Evolutionary conservation across 768 basidiomycete species (phyloP).

Genomic region (Podaxis sp.): DNA sequence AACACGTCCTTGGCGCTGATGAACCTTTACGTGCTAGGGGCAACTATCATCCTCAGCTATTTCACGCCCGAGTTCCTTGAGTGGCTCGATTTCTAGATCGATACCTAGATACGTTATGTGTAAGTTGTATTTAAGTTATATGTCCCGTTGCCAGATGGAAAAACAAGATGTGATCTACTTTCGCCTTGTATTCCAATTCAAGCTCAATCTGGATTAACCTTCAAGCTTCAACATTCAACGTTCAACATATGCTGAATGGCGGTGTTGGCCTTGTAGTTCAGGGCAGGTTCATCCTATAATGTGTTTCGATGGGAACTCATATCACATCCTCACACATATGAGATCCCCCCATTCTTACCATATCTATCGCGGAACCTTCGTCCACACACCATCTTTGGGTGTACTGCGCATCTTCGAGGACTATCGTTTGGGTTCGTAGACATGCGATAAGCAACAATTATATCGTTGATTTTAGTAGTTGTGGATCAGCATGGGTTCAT

Average conservation of each 20-base stretch:
- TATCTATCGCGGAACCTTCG: slow-evolving; percentile 51
- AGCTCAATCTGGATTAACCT: not conserved
- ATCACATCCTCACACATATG: not conserved
- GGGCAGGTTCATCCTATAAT: slow-evolving; percentile 2
- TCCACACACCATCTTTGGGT: slow-evolving; percentile 55
- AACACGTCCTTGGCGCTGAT: not conserved
- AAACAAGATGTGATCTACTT: not conserved
- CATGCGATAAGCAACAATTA: slow-evolving; percentile 9
- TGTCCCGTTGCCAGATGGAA: not conserved
- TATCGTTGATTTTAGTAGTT: slow-evolving; percentile 21
- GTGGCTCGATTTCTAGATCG: slow-evolving; percentile 49
- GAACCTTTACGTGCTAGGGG: slow-evolving; percentile 47
- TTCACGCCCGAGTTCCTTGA: slow-evolving; percentile 97
- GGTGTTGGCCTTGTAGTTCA: not conserved
- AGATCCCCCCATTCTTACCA: slow-evolving; percentile 2
- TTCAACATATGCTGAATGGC: not conserved
- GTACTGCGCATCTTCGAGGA: slow-evolving; percentile 55
- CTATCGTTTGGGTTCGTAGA: slow-evolving; percentile 47
- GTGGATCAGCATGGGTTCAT: slow-evolving; percentile 50
- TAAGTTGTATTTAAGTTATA: not conserved
- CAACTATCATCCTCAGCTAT: slow-evolving; percentile 88
- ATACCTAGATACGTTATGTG: not conserved
- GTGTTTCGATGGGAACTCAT: not conserved
- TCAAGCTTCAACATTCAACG: not conserved
- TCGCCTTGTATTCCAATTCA: not conserved